phyloP scores from a whole-genome alignment of 352 stramenopile genomes.

The Phytophthora quininea region DNA sequence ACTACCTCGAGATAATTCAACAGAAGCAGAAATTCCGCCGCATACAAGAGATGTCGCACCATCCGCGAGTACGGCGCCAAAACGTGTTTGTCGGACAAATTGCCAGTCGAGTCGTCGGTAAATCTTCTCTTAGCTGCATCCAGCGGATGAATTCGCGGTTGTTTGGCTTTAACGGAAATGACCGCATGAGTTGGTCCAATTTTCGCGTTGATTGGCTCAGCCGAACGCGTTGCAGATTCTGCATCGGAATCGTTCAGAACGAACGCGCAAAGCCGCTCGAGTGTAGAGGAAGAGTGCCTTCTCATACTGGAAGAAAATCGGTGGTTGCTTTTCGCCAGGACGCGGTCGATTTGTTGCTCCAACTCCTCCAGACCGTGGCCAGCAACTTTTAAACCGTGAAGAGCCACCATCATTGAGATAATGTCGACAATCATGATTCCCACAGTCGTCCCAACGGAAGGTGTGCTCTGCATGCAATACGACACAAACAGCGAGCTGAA shows the following conservation, averaged over 20 bases:
- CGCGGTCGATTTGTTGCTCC: conserved; percentile 2
- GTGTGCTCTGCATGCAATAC: conserved; percentile 32
- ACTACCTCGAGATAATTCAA: conserved; percentile 41
- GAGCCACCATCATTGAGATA: conserved; percentile 10
- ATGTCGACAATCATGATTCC: conserved; percentile 26
- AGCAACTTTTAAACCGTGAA: conserved; percentile 4
- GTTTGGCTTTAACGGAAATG: not conserved
- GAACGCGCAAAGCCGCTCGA: not conserved
- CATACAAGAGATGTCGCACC: conserved; percentile 24
- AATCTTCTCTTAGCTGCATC: not conserved
- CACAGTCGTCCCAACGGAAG: conserved; percentile 20
- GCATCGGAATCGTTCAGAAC: not conserved
- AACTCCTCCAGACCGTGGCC: not conserved
- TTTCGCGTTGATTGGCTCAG: too few species aligned
- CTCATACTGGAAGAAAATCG: not conserved
- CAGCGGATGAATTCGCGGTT: not conserved
- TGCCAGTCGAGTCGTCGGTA: conserved; percentile 1
- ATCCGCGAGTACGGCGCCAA: conserved; percentile 5
- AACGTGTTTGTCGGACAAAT: too few species aligned
- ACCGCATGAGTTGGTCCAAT: not conserved
- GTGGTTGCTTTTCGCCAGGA: not conserved
- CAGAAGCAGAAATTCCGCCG: conserved; percentile 33
- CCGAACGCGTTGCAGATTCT: not conserved
- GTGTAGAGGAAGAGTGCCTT: not conserved
- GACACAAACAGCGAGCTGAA: conserved; percentile 31